Base-by-base conservation (phyloP, 2,329 filamentous ascomycete species). In the Rhinocladiella similis region DNA sequence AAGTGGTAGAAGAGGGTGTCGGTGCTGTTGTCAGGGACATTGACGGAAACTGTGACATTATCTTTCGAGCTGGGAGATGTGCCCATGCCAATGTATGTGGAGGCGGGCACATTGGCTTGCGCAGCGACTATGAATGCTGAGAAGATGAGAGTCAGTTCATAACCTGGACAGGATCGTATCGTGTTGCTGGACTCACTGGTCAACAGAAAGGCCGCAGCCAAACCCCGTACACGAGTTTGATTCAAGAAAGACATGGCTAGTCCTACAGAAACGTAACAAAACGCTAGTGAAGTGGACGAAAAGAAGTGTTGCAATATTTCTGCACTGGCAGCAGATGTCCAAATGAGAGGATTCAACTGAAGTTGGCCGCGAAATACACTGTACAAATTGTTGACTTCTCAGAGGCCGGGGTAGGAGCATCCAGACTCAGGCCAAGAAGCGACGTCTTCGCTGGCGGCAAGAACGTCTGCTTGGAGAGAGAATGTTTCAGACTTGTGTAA, bases 1-100 rank as follows among this genome's bases (percentile, higher is more conserved):
- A 66, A 62, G 38, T 63, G 54, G 56, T 65, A 64, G 51, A 62
- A 67, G 14, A 67, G 62, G 49, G 58, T 57, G 47, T 67, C 53
- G 43, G 48, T 54, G 43, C 58, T 61, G 39, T 59, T 53, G 5
- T 48, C 48, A 5, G 65, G 65, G 9, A 67, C 65, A 27, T 67
- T 67, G 54, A 67, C 36, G 6, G 65, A 62, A 14, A 67, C 48
- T 16, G 61, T 60, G 55, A 67, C 29, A 48, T 65, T 63, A 43
- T 54, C 53, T 39, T 61, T 57, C 9, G 57, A 35, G 18, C 55
- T 53, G 16, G 53, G 43, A 10, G 53, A 56, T n/a, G 49, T 58
- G 13, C 59, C 59, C 39, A 36, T 45, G 41, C 58, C 54, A 45
- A 61, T 42, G 33, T 53, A 56, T 13, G 56, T 58, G 20, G 53